Evolutionary conservation across 345 rosid genomes (phyloP), one percentile per base, ranked within the genome.

Genomic region (Gossypium turneri): DNA sequence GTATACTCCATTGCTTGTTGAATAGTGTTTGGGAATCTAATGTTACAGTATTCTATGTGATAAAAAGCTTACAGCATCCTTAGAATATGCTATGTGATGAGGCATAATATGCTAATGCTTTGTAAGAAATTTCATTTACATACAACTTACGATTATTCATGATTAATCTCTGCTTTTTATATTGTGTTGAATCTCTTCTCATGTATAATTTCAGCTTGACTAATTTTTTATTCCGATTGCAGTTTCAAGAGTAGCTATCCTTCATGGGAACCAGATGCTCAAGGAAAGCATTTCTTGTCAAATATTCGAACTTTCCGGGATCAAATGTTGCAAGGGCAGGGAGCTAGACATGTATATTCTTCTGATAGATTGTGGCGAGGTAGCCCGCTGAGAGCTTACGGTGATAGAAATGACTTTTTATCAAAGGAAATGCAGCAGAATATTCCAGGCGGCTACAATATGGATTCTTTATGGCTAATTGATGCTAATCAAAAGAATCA

Each of bases 211-310:
- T 72, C 67, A 57, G 59, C 17, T 24, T 41, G 29, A 34, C 41
- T 34, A 2, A 70, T 71, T 4, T 11, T 34, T 17, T 20, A 8
- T 73, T 74, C 70, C 57, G 57, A 19, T 69, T 86, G 87, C 93
- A 93, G 99, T 85, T 96, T 96, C 80, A 92, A 93, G 80, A 87
- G 86, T 79, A 86, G 88, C 79, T 92, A 96, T 80, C 90, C 97
- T 59, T 88, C 90, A 13, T 93, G 99, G 99, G 94, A 92, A 76
- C 89, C 99, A 6, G 82, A 88, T 81, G 55, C 79, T 80, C 87
- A 80, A 59, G 99, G 99, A 73, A 93, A 89, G 88, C 95, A 89
- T 76, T 89, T 92, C 73, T 82, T 92, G 53, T 81, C 82, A 25
- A 90, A 86, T 81, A 89, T 96, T 75, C 81, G 90, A 84, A 83